These are phyloP conservation scores for Alloteropsis semialata DNA, from an alignment of 176 grass and related monocot genomes.

Conservation along the genomic window DNA sequence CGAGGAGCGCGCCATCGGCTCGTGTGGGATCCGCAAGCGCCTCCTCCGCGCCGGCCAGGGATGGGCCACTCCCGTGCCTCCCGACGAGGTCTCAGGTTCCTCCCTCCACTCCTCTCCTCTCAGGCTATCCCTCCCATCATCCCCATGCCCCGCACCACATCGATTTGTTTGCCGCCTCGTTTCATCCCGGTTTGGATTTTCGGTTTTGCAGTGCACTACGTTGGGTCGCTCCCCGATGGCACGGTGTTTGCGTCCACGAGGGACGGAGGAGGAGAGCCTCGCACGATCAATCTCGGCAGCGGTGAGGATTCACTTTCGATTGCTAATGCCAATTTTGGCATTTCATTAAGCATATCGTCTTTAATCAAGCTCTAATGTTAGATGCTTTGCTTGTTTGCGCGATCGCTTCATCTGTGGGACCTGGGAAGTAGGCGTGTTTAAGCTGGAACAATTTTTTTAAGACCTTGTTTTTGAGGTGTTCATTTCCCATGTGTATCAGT, in stretches of 20 bases:
- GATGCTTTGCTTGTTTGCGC: not conserved
- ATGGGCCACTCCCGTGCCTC: conserved; percentile 33
- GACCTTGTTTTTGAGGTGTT: too few relatives aligned
- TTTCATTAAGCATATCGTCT: not conserved
- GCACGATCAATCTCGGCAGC: conserved; percentile 28
- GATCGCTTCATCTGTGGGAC: not conserved
- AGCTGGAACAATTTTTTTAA: not conserved
- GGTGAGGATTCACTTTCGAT: conserved; percentile 8
- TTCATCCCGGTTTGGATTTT: not conserved
- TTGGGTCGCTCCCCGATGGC: conserved; percentile 25
- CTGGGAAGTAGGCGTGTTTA: not conserved
- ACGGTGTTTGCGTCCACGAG: conserved; percentile 32
- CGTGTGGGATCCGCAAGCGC: conserved; percentile 32
- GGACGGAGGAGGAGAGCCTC: conserved; percentile 31
- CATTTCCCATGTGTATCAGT: too few relatives aligned
- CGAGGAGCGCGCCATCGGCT: conserved; percentile 34
- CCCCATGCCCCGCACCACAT: not conserved
- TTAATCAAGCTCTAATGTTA: not conserved
- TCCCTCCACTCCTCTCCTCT: not conserved
- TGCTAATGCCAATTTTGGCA: not conserved
- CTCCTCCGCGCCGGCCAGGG: conserved; percentile 28
- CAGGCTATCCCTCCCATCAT: not conserved
- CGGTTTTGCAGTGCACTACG: conserved; percentile 36
- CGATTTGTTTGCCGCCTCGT: not conserved
- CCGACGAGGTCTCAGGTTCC: conserved; percentile 45